These are phyloP conservation scores for Exophiala viscosa DNA, from an alignment of 2,329 filamentous ascomycete species.

Conservation along the genomic window DNA sequence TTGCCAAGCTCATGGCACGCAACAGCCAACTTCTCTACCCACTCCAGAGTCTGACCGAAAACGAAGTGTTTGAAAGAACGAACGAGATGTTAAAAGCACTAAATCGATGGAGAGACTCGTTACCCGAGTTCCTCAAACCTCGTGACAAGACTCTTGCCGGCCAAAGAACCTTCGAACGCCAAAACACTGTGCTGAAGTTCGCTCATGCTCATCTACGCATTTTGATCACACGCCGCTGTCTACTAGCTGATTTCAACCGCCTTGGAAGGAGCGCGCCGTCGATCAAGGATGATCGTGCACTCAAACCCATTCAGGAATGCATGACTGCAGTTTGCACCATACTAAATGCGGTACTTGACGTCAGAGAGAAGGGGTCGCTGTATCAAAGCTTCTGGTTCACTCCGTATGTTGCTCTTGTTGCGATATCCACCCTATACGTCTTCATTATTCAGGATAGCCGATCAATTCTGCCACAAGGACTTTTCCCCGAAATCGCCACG, in stretches of 20 bases:
- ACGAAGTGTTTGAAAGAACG: slow-evolving; percentile 26
- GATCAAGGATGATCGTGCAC: slow-evolving; percentile 14
- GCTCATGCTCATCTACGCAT: slow-evolving; percentile 31
- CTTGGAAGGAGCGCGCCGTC: slow-evolving; percentile 8
- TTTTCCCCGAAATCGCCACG: slow-evolving; percentile 15
- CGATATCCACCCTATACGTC: slow-evolving; percentile 26
- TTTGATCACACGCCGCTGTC: slow-evolving; percentile 28
- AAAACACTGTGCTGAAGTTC: slow-evolving; percentile 31
- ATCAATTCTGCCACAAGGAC: slow-evolving; percentile 8
- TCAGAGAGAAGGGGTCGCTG: slow-evolving; percentile 25
- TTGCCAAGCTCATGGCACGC: slow-evolving; percentile 29
- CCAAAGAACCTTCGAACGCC: slow-evolving; percentile 29
- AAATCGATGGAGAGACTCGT: slow-evolving; percentile 24
- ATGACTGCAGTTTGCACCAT: slow-evolving; percentile 26
- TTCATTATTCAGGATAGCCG: slow-evolving; percentile 24
- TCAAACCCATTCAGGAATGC: slow-evolving; percentile 26
- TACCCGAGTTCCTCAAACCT: slow-evolving; percentile 30
- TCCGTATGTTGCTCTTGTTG: slow-evolving; percentile 28
- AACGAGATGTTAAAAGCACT: slow-evolving; percentile 24
- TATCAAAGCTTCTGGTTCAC: slow-evolving; percentile 33
- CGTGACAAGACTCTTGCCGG: slow-evolving; percentile 29
- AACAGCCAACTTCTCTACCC: slow-evolving; percentile 30
- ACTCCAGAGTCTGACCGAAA: slow-evolving; percentile 22
- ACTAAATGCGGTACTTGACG: slow-evolving; percentile 23
- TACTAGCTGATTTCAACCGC: slow-evolving; percentile 25